Percentiles rank a stretch among this genome's conserved stretches.
Conservation (phyloP, 108 stramenopile genomes). For the Pelagomonas calceolata region DNA sequence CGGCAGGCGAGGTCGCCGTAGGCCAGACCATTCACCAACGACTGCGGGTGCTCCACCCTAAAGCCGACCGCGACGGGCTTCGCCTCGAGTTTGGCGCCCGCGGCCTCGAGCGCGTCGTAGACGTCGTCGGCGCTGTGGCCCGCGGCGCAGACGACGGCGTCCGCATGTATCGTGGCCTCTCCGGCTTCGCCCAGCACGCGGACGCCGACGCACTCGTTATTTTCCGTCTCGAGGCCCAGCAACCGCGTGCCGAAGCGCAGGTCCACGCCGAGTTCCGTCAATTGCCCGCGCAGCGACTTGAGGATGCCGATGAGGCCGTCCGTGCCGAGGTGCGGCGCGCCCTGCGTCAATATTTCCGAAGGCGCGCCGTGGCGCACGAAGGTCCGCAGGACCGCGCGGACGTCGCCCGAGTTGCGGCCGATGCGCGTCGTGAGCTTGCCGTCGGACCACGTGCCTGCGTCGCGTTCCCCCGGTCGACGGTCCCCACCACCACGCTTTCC, state of each 20-base stretch:
- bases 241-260: slow-evolving; percentile 68
- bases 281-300: slow-evolving; percentile 55
- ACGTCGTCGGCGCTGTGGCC: slow-evolving; percentile 85
- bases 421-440: slow-evolving; percentile 89
- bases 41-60: slow-evolving; percentile 84
- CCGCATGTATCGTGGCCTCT: slow-evolving; percentile 42
- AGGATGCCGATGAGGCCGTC: slow-evolving; percentile 76
- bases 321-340: slow-evolving; percentile 83
- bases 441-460: slow-evolving; percentile 81
- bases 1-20: slow-evolving; percentile 28
- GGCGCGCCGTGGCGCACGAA: slow-evolving; percentile 80
- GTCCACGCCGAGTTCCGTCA: slow-evolving; percentile 55
- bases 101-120: slow-evolving; percentile 60
- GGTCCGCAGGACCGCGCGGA: slow-evolving; percentile 62
- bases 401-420: slow-evolving; percentile 64
- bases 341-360: slow-evolving; percentile 65
- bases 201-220: slow-evolving; percentile 76
- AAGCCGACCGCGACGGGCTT: slow-evolving; percentile 86
- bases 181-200: slow-evolving; percentile 61
- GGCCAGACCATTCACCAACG: slow-evolving; percentile 65
- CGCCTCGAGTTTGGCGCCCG: slow-evolving; percentile 60
- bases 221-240: slow-evolving; percentile 44
- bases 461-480: no score
- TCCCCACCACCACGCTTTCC: background rate
- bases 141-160: slow-evolving; percentile 72